A percentile compares a stretch with the other conserved stretches of the same genome.
These are phyloP conservation scores for Caryopteris hybrid DNA, from an alignment of 305 asterid genomes.

Conservation along the genomic window DNA sequence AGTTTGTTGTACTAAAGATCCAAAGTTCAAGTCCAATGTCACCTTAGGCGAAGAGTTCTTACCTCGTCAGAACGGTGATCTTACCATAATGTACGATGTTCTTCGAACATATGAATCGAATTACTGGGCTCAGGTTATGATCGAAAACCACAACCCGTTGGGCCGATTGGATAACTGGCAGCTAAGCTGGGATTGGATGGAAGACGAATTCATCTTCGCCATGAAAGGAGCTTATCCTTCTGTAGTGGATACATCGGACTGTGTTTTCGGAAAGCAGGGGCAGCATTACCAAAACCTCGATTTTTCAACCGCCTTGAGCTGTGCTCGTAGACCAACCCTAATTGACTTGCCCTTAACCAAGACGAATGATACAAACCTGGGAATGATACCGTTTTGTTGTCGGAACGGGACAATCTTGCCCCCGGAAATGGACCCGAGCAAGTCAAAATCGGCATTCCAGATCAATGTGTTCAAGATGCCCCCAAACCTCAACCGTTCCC, in stretches of 20 bases:
- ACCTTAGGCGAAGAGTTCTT: slow-evolving; percentile 55
- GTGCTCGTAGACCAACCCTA: slow-evolving; percentile 69
- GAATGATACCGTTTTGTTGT: slow-evolving; percentile 82
- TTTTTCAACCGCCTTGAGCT: slow-evolving; percentile 66
- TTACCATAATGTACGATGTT: slow-evolving; percentile 81
- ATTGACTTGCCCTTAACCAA: slow-evolving; percentile 68
- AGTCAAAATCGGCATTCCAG: slow-evolving; percentile 74
- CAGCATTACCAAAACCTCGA: slow-evolving; percentile 54
- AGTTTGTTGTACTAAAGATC: slow-evolving; percentile 70
- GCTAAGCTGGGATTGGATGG: slow-evolving; percentile 98
- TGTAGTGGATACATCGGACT: slow-evolving; percentile 55
- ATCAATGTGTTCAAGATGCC: slow-evolving; percentile 92
- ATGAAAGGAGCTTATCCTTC: slow-evolving; percentile 91
- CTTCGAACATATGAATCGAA: slow-evolving; percentile 59
- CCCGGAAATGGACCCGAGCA: slow-evolving; percentile 85
- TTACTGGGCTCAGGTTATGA: slow-evolving; percentile 87
- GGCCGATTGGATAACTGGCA: slow-evolving; percentile 93
- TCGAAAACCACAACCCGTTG: slow-evolving; percentile 77
- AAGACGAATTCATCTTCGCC: slow-evolving; percentile 74
- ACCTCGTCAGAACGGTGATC: slow-evolving; percentile 75
- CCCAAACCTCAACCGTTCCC: slow-evolving; percentile 77
- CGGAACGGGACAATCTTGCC: slow-evolving; percentile 88
- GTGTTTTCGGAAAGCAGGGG: slow-evolving; percentile 81
- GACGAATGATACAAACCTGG: slow-evolving; percentile 62
- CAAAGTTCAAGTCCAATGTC: slow-evolving; percentile 37